Base-by-base conservation (phyloP, 2,329 filamentous ascomycete genomes). In the Raffaelea albimanens region DNA sequence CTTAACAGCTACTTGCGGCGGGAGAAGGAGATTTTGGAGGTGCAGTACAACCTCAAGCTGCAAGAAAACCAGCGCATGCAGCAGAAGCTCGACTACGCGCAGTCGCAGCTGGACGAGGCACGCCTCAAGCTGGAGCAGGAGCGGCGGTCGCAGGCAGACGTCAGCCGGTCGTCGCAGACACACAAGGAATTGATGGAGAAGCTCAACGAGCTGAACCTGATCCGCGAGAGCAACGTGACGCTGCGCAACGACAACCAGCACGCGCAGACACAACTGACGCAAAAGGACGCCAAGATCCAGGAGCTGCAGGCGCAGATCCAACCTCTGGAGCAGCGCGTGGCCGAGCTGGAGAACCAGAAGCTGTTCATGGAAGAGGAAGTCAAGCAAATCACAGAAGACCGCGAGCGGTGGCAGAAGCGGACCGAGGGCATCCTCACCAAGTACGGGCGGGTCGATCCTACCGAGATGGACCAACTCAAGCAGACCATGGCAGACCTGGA, bases 21-120 rank as follows among this genome's bases (percentile, higher is more conserved):
- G 39, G 94, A 98, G 67, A 98, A 97, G 71, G 93, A 97, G 62
- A 97, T 98, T 55, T 77, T 96, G 9, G 91, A 98, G 57, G 87
- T 96, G n/a, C 91, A 97, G 59, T 86, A 89, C 58, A 90, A 96
- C 56, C 73, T 97, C 40, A 90, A 91, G 58, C 75, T 82, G 1
- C 87, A 95, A 57, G 93, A 98, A 65, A 76, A 81, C 46, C 95
- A 94, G 66, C 82, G 93, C 46, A 67, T 96, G 39, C 87, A 91
- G 59, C 88, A 96, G 58, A 89, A 97, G 60, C 76, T 96, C 21
- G 85, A 95, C 44, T 90, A 95, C 61, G 76, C 83, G 9, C 87
- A 93, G 58, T 80, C 80, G 20, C 88, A 97, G 61, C 80, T 98
- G 8, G 93, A 98, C 52, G 89, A 96, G 56, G 78, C 85, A 7